Percentiles rank a stretch among this genome's conserved stretches.
phyloP scores from a whole-genome alignment of 1,284 basidiomycete genomes.

The Ceratorhiza oryzae-sativae region DNA sequence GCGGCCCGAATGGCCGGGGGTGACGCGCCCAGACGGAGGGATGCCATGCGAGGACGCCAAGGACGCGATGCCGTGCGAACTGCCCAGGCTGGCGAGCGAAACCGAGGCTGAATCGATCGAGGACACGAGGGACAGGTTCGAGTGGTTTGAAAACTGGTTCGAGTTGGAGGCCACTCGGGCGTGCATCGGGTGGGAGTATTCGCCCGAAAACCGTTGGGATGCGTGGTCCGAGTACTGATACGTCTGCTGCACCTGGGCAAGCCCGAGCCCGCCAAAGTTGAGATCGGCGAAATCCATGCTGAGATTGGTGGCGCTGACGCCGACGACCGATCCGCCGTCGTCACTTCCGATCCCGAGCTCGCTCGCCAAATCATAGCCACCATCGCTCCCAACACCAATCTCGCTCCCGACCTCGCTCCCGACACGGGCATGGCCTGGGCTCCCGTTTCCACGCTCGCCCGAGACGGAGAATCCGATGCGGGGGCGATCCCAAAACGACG shows the following conservation, averaged over 20 bases:
- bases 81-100: slow-evolving; percentile 20
- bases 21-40: slow-evolving; percentile 24
- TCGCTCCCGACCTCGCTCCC: slow-evolving; percentile 37
- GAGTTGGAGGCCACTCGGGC: slow-evolving; percentile 19
- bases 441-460: slow-evolving; percentile 33
- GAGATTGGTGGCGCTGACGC: slow-evolving; percentile 9
- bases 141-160: slow-evolving; percentile 35
- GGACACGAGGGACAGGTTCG: slow-evolving; percentile 32
- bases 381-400: slow-evolving; percentile 28
- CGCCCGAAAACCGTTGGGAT: slow-evolving; percentile 23
- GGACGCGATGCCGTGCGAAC: slow-evolving; percentile 28
- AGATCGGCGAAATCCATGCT: slow-evolving; percentile 35
- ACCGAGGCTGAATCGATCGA: slow-evolving; percentile 37
- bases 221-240: slow-evolving; percentile 17
- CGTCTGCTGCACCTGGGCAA: slow-evolving; percentile 20
- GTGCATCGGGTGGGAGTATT: slow-evolving; percentile 4
- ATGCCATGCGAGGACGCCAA: slow-evolving; percentile 23
- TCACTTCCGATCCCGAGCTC: slow-evolving; percentile 32
- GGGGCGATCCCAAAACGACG: slow-evolving; percentile 30
- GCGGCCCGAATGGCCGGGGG: slow-evolving; percentile 23
- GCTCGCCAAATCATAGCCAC: slow-evolving; percentile 20
- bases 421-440: slow-evolving; percentile 22
- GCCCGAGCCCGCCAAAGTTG: slow-evolving; percentile 9
- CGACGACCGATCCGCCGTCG: slow-evolving; percentile 29
- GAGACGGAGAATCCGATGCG: slow-evolving; percentile 30